phyloP scores from a whole-genome alignment of 352 stramenopile species.

The Globisporangium iwayamae region DNA sequence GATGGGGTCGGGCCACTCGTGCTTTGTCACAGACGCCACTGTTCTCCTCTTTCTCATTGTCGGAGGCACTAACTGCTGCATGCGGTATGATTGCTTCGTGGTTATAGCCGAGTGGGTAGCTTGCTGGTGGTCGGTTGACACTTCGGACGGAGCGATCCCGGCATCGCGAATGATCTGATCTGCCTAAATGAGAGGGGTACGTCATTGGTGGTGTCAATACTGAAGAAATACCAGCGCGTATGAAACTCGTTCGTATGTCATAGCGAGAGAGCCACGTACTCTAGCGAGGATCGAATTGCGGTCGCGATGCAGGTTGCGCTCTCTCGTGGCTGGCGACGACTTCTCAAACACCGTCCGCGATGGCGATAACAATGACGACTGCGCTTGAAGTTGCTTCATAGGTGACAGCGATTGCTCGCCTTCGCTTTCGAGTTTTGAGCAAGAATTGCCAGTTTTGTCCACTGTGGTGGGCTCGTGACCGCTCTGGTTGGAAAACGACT shows the following conservation, averaged over 20 bases:
- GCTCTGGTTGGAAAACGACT: slow-evolving; percentile 1
- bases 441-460: not conserved
- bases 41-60: not conserved
- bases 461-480: not conserved
- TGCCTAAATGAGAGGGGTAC: slow-evolving; percentile 17
- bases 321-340: slow-evolving; percentile 14
- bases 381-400: not conserved
- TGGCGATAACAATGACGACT: no score
- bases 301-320: slow-evolving; percentile 31
- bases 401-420: not conserved
- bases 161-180: slow-evolving; percentile 45
- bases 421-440: not conserved
- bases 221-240: not conserved
- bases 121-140: not conserved
- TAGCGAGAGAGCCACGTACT: slow-evolving; percentile 13
- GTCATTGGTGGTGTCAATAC: not conserved
- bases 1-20: slow-evolving; percentile 65
- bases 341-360: slow-evolving; percentile 2
- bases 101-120: not conserved
- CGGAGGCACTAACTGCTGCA: not conserved
- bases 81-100: not conserved
- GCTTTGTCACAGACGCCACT: slow-evolving; percentile 30
- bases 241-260: not conserved
- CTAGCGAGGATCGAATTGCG: slow-evolving; percentile 32
- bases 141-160: slow-evolving; percentile 20